Evolutionary conservation across 2,329 filamentous ascomycete genomes (phyloP).

Genomic region (Seiridium cupressi): DNA sequence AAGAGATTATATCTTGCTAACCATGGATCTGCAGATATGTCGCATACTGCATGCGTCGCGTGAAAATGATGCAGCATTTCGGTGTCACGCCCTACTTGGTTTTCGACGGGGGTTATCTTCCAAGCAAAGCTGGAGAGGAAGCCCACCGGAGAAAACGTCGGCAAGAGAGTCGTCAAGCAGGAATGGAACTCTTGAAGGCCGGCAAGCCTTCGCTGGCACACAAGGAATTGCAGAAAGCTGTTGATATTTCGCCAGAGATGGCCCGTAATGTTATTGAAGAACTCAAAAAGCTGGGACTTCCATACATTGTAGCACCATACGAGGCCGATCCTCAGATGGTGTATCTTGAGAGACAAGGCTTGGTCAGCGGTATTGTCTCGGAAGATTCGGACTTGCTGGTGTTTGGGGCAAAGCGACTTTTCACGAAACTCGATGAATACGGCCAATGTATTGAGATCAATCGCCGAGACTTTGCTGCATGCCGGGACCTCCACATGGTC

Average conservation of each 20-base stretch:
- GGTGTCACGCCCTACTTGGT: conserved; percentile 92
- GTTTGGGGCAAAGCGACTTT: conserved; percentile 84
- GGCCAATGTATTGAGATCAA: conserved; percentile 92
- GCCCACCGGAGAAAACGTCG: conserved; percentile 71
- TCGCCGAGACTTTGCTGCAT: conserved; percentile 82
- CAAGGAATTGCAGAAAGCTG: conserved; percentile 86
- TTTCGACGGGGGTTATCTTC: conserved; percentile 93
- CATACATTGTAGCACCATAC: conserved; percentile 93
- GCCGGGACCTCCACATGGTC: conserved; percentile 81
- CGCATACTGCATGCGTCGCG: conserved; percentile 84
- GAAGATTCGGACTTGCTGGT: conserved; percentile 96
- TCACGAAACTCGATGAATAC: conserved; percentile 93
- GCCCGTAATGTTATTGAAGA: conserved; percentile 88
- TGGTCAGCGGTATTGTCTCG: conserved; percentile 85
- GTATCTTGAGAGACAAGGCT: conserved; percentile 83
- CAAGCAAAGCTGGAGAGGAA: conserved; percentile 90
- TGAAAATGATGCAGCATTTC: conserved; percentile 92
- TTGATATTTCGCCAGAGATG: conserved; percentile 97
- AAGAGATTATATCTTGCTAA: conserved; percentile 15
- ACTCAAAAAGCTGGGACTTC: conserved; percentile 74
- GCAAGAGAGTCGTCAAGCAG: conserved; percentile 72
- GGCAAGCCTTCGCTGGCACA: conserved; percentile 81
- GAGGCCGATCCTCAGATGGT: conserved; percentile 97
- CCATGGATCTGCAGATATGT: conserved; percentile 64
- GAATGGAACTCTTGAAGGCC: conserved; percentile 75